These are phyloP conservation scores for Xanthoceras sorbifolium DNA, from an alignment of 345 rosid genomes.

Conservation along the genomic window DNA sequence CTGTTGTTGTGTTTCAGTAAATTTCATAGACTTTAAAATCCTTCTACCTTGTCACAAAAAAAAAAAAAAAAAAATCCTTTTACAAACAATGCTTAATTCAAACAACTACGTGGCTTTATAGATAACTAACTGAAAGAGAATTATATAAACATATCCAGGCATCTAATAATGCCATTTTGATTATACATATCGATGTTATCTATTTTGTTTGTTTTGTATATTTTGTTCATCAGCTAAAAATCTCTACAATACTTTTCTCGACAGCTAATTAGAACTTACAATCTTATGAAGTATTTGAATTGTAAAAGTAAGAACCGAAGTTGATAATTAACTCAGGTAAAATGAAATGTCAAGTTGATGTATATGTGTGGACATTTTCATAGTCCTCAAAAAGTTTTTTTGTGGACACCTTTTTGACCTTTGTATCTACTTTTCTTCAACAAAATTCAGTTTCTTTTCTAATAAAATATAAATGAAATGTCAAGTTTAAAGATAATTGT, in stretches of 20 bases:
- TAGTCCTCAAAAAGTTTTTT: too few relatives aligned
- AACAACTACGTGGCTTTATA: neutral
- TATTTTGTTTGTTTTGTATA: neutral
- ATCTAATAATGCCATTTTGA: neutral
- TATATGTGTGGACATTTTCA: neutral
- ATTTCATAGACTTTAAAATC: neutral
- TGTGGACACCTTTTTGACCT: neutral
- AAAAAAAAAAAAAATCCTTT: too few relatives aligned
- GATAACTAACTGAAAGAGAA: neutral
- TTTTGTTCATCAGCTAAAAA: neutral
- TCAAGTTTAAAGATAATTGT: too few relatives aligned
- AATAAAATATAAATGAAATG: too few relatives aligned
- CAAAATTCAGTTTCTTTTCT: neutral
- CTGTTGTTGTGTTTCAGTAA: neutral
- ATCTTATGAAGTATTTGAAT: neutral
- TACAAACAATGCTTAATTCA: neutral
- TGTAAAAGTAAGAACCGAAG: neutral
- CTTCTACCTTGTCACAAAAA: too few relatives aligned
- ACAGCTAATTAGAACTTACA: neutral
- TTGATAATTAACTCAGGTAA: constrained; percentile 1
- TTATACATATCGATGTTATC: neutral
- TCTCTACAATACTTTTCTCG: neutral
- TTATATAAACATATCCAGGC: neutral
- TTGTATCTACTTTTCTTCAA: neutral
- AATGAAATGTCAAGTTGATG: neutral